Evolutionary conservation across 2,329 filamentous ascomycete species (phyloP), one percentile per base, ranked within the genome.

Genomic region (Anisogramma anomala): DNA sequence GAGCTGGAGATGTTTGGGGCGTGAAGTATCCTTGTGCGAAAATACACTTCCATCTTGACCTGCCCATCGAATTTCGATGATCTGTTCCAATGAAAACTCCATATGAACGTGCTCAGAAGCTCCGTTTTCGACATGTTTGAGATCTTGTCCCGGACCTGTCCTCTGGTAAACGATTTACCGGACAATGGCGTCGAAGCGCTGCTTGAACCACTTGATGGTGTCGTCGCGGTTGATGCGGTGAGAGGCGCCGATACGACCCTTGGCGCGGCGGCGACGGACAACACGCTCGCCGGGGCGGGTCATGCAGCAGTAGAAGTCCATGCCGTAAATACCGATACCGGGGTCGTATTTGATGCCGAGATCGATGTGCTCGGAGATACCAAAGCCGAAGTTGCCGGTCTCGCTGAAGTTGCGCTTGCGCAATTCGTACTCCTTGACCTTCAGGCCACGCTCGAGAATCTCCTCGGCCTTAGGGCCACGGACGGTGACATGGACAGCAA

Each of bases 251-350:
- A 98, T 82, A 61, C 69, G 77, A 74, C 79, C 74, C 79, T 93
- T 84, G 72, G 74, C 79, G 62, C 89, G 86, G 67, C 89, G 83
- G 64, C 91, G 87, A 76, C 87, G 89, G 67, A 85, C 83, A 65
- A 98, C 86, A 67, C 91, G 88, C 79, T 94, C 88, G 74, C 91
- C 91, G 61, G 89, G 91, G 63, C 91, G 88, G 76, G 87, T 94
- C 91, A 98, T 98, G 86, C 89, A 96, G 84, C 82, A 88, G 84
- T 95, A 98, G 75, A 98, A 98, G 75, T 98, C 91, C 91, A 98
- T 98, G 68, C 91, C 88, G 78, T 94, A 95, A 69, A 95, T 95
- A 81, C 88, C 88, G 59, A 95, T 95, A 52, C 78, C 83, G 53
- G 88, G 88, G 74, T 95, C 88, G 77, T 95, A 95, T 82, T 98